Conservation (phyloP, 768 basidiomycete species). For the Rhizopogon vesiculosus region DNA sequence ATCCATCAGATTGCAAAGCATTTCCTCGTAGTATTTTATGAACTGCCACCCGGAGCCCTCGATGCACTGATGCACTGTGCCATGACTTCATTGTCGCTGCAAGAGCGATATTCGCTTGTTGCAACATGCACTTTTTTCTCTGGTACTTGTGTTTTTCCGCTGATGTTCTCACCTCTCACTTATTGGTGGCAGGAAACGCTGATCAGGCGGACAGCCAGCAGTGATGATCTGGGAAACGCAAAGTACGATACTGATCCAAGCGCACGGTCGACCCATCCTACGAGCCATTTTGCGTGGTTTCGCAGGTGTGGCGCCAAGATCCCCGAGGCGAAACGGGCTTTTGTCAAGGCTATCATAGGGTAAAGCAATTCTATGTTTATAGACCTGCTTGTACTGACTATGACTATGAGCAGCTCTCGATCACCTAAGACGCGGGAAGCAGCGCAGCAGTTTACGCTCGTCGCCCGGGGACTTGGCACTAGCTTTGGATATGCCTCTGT, state of each 20-base stretch:
- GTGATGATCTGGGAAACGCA: conserved; percentile 55
- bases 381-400: background rate
- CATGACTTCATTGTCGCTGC: conserved; percentile 59
- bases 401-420: conserved; percentile 48
- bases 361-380: conserved; percentile 21
- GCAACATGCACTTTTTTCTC: conserved; percentile 59
- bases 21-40: conserved; percentile 56
- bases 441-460: conserved; percentile 80
- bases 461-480: conserved; percentile 79
- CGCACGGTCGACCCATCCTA: conserved; percentile 65
- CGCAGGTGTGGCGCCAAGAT: conserved; percentile 80
- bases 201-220: conserved; percentile 50
- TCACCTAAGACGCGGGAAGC: conserved; percentile 78
- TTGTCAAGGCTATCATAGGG: conserved; percentile 70
- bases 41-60: conserved; percentile 57
- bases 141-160: too few relatives aligned
- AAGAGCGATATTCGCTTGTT: conserved; percentile 83
- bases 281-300: conserved; percentile 74
- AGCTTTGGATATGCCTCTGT: conserved; percentile 80
- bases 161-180: too few relatives aligned
- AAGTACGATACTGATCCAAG: conserved; percentile 45
- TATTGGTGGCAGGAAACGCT: too few relatives aligned
- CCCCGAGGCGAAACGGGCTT: conserved; percentile 74
- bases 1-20: conserved; percentile 26
- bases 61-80: conserved; percentile 70